Percentiles rank a stretch among this genome's conserved stretches.
phyloP scores from a whole-genome alignment of 441 rosid genomes.

The Euphorbia schlechtendalii region DNA sequence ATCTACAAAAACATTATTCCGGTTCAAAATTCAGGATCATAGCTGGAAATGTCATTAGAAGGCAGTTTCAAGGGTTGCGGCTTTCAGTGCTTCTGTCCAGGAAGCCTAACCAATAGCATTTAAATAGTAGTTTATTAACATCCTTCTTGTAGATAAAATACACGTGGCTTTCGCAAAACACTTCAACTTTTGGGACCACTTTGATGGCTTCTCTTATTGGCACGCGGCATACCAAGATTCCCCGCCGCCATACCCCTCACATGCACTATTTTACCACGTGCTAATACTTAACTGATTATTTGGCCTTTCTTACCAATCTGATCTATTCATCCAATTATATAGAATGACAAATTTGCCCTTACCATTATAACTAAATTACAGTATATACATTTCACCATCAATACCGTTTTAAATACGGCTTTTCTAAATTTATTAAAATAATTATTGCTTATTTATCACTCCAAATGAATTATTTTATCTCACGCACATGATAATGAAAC shows the following conservation, averaged over 20 bases:
- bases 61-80: constrained; percentile 51
- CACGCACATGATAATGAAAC: too few relatives aligned
- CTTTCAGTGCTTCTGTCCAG: constrained; percentile 32
- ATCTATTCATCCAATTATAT: background rate
- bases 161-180: constrained; percentile 33
- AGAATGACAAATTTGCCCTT: background rate
- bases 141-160: background rate
- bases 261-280: constrained; percentile 30
- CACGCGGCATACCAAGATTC: constrained; percentile 47
- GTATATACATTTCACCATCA: too few relatives aligned
- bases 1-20: too few relatives aligned
- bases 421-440: too few relatives aligned
- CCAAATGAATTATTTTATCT: too few relatives aligned
- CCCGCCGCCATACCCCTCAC: constrained; percentile 41
- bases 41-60: background rate
- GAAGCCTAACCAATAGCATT: constrained; percentile 12
- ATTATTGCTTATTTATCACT: too few relatives aligned
- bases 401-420: too few relatives aligned
- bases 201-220: constrained; percentile 22
- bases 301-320: background rate
- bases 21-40: too few relatives aligned
- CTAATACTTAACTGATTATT: background rate
- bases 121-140: background rate
- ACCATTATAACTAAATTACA: background rate
- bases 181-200: constrained; percentile 30